Evolutionary conservation across 495 filamentous ascomycete genomes (phyloP), one percentile per base, ranked within the genome.

Genomic region (Jackrogersella multiformis): DNA sequence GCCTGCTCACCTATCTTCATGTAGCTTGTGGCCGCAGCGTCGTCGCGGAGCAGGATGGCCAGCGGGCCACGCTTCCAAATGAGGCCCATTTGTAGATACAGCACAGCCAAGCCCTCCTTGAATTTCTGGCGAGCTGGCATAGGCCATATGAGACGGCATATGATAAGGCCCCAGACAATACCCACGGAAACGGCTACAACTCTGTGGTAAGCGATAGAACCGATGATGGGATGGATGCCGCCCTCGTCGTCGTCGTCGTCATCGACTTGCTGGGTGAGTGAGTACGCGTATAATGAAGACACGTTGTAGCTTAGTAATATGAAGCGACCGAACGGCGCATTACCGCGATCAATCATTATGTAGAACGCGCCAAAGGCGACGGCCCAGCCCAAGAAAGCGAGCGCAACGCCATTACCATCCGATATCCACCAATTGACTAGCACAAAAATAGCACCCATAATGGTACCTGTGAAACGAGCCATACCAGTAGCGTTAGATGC

Each of bases 11-110:
- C 84, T 1, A 92, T 84, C 64, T 88, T 89, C 83, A 97, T 90
- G 74, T 96, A 97, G 8, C 85, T 80, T 16, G 87, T 80, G 8
- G 78, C 77, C n/a, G 70, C 58, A 52, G 82, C 76, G 46, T 82
- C 74, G 46, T 76, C 81, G 10, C 79, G 74, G 1, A 92, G 82
- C 26, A 96, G 85, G 12, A 85, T 85, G 1, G 90, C 88, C 13
- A 99, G 80, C 0, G 95, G 95, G n/a, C 95, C 93, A n/a, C 92
- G 87, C 74, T 91, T 93, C 95, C 95, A 99, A 56, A 97, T 91
- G 15, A 98, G 81, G n/a, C 90, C 90, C 91, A 99, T 92, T 34
- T 93, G 89, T 12, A 99, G 83, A 87, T 94, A 97, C 9, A 99
- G 82, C 26, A 96, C 80, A 56, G 89, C 90, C 26, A 97, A 81